Evolutionary conservation across 1,284 basidiomycete species (phyloP).

Genomic region (Ceratobasidium sp.): DNA sequence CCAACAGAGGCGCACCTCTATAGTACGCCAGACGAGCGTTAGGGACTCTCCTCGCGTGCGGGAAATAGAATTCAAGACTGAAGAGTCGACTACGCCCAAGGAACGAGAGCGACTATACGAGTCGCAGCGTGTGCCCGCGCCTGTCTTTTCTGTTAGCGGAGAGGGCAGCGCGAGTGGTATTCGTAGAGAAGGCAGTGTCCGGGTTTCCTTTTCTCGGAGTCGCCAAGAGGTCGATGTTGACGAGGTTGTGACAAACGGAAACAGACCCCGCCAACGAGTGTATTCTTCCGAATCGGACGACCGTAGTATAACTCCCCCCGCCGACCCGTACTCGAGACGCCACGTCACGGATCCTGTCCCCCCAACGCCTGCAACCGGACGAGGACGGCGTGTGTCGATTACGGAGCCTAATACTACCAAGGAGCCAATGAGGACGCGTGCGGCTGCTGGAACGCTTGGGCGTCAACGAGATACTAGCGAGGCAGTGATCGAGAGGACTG

Average conservation of each 20-base stretch:
- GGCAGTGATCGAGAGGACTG: slow-evolving; percentile 32
- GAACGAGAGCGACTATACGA: slow-evolving; percentile 39
- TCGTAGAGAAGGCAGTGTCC: slow-evolving; percentile 35
- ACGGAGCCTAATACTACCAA: slow-evolving; percentile 21
- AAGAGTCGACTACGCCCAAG: slow-evolving; percentile 37
- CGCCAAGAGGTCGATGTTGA: slow-evolving; percentile 28
- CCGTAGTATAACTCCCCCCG: slow-evolving; percentile 38
- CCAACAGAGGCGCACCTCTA: background rate
- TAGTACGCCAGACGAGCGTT: slow-evolving; percentile 4
- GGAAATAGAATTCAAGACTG: slow-evolving; percentile 23
- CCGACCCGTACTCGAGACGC: slow-evolving; percentile 30
- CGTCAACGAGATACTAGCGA: slow-evolving; percentile 33
- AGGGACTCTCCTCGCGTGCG: slow-evolving; percentile 23
- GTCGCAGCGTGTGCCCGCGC: slow-evolving; percentile 24
- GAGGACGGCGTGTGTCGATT: slow-evolving; percentile 36
- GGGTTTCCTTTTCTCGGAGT: slow-evolving; percentile 41
- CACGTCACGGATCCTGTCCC: slow-evolving; percentile 27
- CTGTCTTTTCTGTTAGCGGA: slow-evolving; percentile 18
- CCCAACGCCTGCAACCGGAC: background rate
- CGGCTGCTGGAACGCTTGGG: slow-evolving; percentile 48
- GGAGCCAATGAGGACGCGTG: slow-evolving; percentile 52
- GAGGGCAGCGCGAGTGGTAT: slow-evolving; percentile 22
- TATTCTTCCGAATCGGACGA: slow-evolving; percentile 44
- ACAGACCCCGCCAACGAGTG: slow-evolving; percentile 22
- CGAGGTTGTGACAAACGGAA: slow-evolving; percentile 19